Base-by-base conservation (phyloP, 164 flowering plant species). In the Chloranthus sessilifolius region DNA sequence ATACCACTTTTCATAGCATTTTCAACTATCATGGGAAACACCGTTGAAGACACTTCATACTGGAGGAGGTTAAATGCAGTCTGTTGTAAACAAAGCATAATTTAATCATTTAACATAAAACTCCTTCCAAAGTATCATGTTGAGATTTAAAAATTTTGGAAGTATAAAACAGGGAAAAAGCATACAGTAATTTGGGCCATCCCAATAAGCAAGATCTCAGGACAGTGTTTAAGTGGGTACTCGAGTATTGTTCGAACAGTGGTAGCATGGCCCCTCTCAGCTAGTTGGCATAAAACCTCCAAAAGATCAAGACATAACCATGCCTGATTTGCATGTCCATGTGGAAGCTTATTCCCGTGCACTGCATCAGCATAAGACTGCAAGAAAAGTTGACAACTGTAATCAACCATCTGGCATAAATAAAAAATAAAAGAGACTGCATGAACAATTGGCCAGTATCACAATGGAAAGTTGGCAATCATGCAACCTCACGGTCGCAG, bases 281-380 rank as follows among this genome's bases (percentile, higher is more conserved):
- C 90, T 34, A 89, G 68, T 57, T 77, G 83, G 48, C 97, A 86
- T 17, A 89, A 55, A 39, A 84, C 80, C 61, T 77, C 82, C 56
- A 89, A 53, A 41, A 89, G 85, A 60, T 89, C 97, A 57, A 77
- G 80, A 56, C 85, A 82, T 38, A 74, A 58, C 97, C 97, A 89
- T 10, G 88, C 90, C 50, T 77, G 79, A 69, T 84, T 79, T 51
- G 66, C 55, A 59, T 66, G 65, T n/a, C 70, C 88, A 59, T 51
- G 37, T 31, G 70, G 78, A 58, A 77, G 70, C 59, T 78, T 76
- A 37, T 66, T 71, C 23, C 77, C 81, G 40, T 71, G 64, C 47
- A 76, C 58, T 16, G 61, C 69, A 68, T 83, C 89, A 52, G 59
- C 52, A 61, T 68, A 70, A 1, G 67, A 71, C 97, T 89, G 81